Evolutionary conservation across 192 early-diverging fungal species (phyloP), one percentile per base, ranked within the genome.

Genomic region (Coemansia sp.): DNA sequence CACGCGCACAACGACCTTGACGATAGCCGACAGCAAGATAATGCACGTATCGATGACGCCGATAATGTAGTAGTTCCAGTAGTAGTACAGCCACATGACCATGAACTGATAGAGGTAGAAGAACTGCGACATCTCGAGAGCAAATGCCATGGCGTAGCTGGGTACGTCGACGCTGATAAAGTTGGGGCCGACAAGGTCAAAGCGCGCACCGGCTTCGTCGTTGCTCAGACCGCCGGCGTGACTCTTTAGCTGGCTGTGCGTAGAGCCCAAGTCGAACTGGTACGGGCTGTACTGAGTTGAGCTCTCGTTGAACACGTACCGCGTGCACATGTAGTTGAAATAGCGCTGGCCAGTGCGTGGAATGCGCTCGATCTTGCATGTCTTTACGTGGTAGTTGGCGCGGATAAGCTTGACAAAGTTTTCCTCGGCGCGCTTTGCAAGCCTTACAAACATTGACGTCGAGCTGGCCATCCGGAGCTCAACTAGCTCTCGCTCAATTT

Each of bases 251-350:
- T 80, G 46, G 19, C 37, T 61, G 55, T 91, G 73, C 32, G 84
- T 88, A 7, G 71, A 62, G 11, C 89, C 90, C 39, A 92, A 66
- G 38, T 84, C 68, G 66, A 87, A 87, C 63, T 69, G 62, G 75
- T 77, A 88, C 15, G 89, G 89, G n/a, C 84, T 85, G 72, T 89
- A 93, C 25, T 65, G 53, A 8, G 46, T 62, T 15, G 75, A 51
- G 12, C 70, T 67, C 7, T 84, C 67, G 62, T 91, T 83, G 58
- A 83, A 89, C 9, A 93, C 86, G 64, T 91, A 93, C 29, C 91
- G 88, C 44, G 90, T 86, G 75, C 89, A 92, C 71, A 90, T 85
- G 63, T 86, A 89, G 70, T 90, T 90, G 66, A 93, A 89, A 68
- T 88, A 93, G 25, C 80, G 77, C 31, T 78, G 78, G n/a, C 75